Conservation (phyloP, 495 filamentous ascomycete species). For the Talaromyces wortmannii region DNA sequence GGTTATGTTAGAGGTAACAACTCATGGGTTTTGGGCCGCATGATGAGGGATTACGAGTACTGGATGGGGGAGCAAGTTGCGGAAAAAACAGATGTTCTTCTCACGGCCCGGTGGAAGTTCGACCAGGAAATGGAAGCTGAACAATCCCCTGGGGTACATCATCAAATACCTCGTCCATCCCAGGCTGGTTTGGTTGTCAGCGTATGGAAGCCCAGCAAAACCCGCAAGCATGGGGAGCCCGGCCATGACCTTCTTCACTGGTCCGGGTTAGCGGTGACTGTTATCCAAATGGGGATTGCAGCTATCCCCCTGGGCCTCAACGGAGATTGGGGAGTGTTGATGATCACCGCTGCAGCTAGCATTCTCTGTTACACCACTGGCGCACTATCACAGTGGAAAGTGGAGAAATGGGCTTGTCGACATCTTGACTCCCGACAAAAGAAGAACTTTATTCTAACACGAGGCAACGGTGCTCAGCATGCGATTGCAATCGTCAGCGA, state of each 20-base stretch:
- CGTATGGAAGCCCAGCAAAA: conserved; percentile 10
- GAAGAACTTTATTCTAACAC: conserved; percentile 27
- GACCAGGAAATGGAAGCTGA: conserved; percentile 4
- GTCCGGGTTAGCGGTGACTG: conserved; percentile 20
- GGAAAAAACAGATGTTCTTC: conserved; percentile 7
- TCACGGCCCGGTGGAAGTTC: conserved; percentile 10
- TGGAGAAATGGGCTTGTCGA: conserved; percentile 45
- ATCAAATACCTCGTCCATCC: conserved; percentile 4
- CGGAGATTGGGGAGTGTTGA: conserved; percentile 37
- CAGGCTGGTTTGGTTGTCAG: conserved; percentile 12
- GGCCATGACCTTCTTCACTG: conserved; percentile 23
- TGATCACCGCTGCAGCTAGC: conserved; percentile 33
- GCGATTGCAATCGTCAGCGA: conserved; percentile 31
- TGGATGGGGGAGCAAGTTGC: conserved; percentile 17
- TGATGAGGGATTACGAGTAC: conserved; percentile 40
- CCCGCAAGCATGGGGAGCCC: background rate
- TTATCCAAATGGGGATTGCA: conserved; percentile 40
- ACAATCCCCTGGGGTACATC: background rate
- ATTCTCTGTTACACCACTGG: conserved; percentile 26
- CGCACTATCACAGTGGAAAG: conserved; percentile 35
- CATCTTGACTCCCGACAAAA: conserved; percentile 3
- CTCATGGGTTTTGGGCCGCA: conserved; percentile 42
- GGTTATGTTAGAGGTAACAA: conserved; percentile 36
- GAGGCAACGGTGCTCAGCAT: conserved; percentile 38
- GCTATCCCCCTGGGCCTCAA: conserved; percentile 31